These are phyloP conservation scores for Poa annua DNA, from an alignment of 176 grass and related monocot species.

Conservation along the genomic window DNA sequence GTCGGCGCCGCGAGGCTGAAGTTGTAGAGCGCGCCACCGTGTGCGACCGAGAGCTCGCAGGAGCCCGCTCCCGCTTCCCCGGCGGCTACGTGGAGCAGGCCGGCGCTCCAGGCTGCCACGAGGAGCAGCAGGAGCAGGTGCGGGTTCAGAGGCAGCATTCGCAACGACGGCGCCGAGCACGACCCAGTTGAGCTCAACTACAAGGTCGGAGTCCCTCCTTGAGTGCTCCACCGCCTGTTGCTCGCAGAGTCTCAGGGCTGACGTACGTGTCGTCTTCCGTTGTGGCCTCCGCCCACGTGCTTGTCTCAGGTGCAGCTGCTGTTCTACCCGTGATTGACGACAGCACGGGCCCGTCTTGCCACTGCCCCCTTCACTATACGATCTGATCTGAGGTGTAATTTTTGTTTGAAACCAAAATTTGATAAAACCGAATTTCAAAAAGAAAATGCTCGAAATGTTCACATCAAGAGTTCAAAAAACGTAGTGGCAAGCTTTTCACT, in stretches of 20 bases:
- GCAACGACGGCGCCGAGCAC: neutral
- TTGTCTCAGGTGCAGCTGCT: neutral
- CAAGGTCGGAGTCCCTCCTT: too few relatives aligned
- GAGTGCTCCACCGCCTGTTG: slow-evolving; percentile 15
- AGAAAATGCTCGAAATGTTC: too few relatives aligned
- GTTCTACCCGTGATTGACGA: neutral
- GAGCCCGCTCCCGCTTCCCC: slow-evolving; percentile 19
- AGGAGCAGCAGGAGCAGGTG: slow-evolving; percentile 14
- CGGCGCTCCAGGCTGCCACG: slow-evolving; percentile 7
- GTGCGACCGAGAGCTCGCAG: slow-evolving; percentile 64
- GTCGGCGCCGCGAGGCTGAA: slow-evolving; percentile 77
- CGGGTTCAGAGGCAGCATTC: slow-evolving; percentile 54
- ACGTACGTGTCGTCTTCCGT: slow-evolving; percentile 21
- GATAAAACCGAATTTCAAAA: too few relatives aligned
- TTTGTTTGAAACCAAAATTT: too few relatives aligned
- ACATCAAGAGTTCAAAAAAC: too few relatives aligned
- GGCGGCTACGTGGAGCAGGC: slow-evolving; percentile 32
- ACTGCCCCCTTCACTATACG: neutral
- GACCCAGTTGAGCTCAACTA: too few relatives aligned
- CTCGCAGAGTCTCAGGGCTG: neutral
- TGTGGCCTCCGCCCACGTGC: slow-evolving; percentile 28
- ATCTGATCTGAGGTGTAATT: neutral
- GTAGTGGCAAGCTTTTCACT: too few relatives aligned
- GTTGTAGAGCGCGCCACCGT: slow-evolving; percentile 57
- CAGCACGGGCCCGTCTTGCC: neutral